These are phyloP conservation scores for Schizophyllum commune DNA, from an alignment of 1,284 basidiomycete genomes.

Conservation along the genomic window DNA sequence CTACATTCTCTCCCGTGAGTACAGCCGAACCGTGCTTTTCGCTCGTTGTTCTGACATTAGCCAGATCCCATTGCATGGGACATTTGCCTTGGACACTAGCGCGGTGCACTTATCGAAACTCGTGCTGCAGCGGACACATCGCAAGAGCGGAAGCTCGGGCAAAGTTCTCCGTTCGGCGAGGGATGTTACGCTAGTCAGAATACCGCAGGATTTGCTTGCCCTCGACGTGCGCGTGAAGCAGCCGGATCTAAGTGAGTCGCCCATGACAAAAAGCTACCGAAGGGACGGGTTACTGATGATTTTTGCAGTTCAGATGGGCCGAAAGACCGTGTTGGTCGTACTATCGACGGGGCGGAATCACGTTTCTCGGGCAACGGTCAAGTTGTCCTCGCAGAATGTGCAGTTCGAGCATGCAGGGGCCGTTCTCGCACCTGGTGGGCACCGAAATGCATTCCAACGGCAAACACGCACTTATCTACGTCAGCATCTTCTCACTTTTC, in stretches of 20 bases:
- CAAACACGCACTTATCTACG: background rate
- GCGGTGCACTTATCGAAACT: conserved; percentile 54
- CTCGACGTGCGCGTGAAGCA: conserved; percentile 54
- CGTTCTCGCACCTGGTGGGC: conserved; percentile 29
- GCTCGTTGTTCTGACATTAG: conserved; percentile 3
- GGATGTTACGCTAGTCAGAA: conserved; percentile 37
- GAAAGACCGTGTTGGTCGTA: conserved; percentile 40
- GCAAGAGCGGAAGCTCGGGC: conserved; percentile 19
- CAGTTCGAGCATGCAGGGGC: conserved; percentile 42
- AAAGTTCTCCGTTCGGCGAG: conserved; percentile 19
- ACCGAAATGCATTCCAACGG: background rate
- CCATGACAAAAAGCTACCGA: no score
- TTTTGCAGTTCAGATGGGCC: no score
- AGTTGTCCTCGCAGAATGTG: conserved; percentile 45
- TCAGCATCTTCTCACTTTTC: conserved; percentile 15
- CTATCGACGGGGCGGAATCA: conserved; percentile 62
- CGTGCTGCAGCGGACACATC: conserved; percentile 50
- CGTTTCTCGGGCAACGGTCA: conserved; percentile 43
- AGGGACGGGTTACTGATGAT: no score
- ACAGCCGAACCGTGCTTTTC: background rate
- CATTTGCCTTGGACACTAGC: conserved; percentile 51
- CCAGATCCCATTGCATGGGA: conserved; percentile 60
- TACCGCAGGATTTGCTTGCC: conserved; percentile 52
- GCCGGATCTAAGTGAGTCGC: conserved; percentile 50
- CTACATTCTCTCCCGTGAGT: conserved; percentile 64